Conservation (phyloP, 495 filamentous ascomycete genomes). For the Talaromyces borbonicus region DNA sequence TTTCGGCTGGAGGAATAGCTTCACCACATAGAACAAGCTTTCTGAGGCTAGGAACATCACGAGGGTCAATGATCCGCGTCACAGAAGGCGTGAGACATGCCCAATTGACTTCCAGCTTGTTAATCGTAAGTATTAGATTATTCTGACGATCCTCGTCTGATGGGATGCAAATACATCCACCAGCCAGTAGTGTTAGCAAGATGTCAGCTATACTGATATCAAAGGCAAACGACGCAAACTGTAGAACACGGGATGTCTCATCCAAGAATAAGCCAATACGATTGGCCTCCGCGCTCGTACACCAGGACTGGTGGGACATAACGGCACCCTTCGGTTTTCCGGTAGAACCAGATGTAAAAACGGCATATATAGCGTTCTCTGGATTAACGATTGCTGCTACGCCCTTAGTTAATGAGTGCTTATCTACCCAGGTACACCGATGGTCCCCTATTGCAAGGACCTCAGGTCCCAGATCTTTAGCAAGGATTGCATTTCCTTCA, state of each 20-base stretch:
- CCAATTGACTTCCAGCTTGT: neutral
- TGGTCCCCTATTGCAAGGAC: neutral
- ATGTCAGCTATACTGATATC: neutral
- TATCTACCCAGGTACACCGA: too few relatives aligned
- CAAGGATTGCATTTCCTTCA: neutral
- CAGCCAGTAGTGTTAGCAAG: neutral
- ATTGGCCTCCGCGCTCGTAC: neutral
- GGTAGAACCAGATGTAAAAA: conserved; percentile 61
- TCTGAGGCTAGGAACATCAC: conserved; percentile 24
- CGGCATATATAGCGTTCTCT: conserved; percentile 31
- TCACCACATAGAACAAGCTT: conserved; percentile 10
- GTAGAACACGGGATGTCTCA: neutral
- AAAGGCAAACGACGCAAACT: conserved; percentile 3
- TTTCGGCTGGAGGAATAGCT: too few relatives aligned
- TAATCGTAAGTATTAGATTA: too few relatives aligned
- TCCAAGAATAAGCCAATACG: neutral
- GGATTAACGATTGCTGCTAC: neutral
- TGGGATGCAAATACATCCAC: neutral
- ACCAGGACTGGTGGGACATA: conserved; percentile 39
- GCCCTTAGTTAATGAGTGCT: too few relatives aligned
- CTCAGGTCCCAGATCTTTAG: neutral
- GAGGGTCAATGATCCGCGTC: conserved; percentile 17
- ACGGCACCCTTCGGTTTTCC: conserved; percentile 64
- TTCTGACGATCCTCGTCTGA: neutral
- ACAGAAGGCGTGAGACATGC: neutral